Evolutionary conservation across 352 stramenopile species (phyloP), one percentile per base, ranked within the genome.

Genomic region (Phytophthora chlamydospora): DNA sequence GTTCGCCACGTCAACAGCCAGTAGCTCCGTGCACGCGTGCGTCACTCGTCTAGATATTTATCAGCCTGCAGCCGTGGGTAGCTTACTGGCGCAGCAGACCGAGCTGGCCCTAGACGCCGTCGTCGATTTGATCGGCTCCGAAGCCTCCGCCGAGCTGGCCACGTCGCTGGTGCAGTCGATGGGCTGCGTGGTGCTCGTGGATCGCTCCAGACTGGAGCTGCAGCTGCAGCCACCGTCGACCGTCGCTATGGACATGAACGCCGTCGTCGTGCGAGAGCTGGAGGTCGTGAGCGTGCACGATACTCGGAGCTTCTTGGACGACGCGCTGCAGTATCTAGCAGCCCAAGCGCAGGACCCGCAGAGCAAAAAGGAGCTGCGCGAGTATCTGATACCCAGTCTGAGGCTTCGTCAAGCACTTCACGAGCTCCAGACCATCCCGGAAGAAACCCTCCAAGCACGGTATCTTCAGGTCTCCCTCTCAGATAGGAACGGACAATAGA

Each of bases 261-360:
- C 70, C 2, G 71, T 93, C 6, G 84, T 91, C 14, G 81, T 93
- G 13, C 78, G 80, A 16, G 84, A 93, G 32, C 72, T 93, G 27
- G 62, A 75, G 27, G 4, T 92, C 17, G 42, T 68, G 39, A 68
- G 46, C 8, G 52, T 90, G 11, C 48, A 67, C 34, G 75, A 86
- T 58, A 77, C 70, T 40, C 57, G 39, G 5, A 50, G 21, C 2
- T 57, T 76, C 17, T 29, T 83, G 16, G 39, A 73, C 2, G 63
- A 62, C 3, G 77, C 77, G 0, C n/a, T 89, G 12, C 63, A 71
- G 71, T 91, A 87, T 31, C 55, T 89, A 6, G 49, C 53, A 1
- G 39, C 35, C 9, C 62, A 76, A 33, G 63, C 52, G n/a, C 33
- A 57, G 19, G 51, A 47, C 11, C 24, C 59, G 19, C 52, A 67